A percentile compares a stretch with the other conserved stretches of the same genome.
phyloP scores from a whole-genome alignment of 2,329 filamentous ascomycete genomes.

The Cladosporium sp. region DNA sequence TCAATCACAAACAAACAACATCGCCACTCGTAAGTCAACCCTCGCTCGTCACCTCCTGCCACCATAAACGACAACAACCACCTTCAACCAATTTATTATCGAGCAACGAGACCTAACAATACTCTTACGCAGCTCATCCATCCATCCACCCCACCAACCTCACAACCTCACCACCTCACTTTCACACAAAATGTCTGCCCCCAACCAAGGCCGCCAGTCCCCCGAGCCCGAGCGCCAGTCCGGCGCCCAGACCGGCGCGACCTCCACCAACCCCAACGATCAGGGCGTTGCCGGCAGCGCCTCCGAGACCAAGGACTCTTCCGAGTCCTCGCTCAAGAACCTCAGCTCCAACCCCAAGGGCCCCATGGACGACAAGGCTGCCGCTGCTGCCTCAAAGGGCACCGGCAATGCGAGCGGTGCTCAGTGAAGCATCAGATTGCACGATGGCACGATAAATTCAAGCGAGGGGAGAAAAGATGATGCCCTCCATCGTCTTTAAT shows the following conservation, averaged over 20 bases:
- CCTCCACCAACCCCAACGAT: conserved; percentile 57
- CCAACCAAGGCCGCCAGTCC: conserved; percentile 67
- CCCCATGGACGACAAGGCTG: conserved; percentile 56
- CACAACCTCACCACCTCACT: no score
- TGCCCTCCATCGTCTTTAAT: background rate
- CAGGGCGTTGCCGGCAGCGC: conserved; percentile 36
- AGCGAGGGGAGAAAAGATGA: no score
- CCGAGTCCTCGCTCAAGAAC: conserved; percentile 50
- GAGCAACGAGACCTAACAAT: background rate
- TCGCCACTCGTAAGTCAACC: background rate
- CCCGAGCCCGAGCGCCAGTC: conserved; percentile 67
- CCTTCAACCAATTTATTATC: background rate
- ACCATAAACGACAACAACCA: background rate
- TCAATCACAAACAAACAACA: background rate
- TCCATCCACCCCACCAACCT: background rate
- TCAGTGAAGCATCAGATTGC: background rate
- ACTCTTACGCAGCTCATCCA: background rate
- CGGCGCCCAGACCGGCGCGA: conserved; percentile 60
- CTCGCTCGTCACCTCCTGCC: background rate
- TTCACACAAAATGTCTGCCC: conserved; percentile 58
- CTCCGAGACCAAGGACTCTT: conserved; percentile 49
- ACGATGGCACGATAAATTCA: no score
- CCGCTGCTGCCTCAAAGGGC: conserved; percentile 58
- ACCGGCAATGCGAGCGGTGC: conserved; percentile 1
- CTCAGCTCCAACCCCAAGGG: conserved; percentile 64